phyloP scores from a whole-genome alignment of 1,139 yeast species.

The Meyerozyma elateridarum region DNA sequence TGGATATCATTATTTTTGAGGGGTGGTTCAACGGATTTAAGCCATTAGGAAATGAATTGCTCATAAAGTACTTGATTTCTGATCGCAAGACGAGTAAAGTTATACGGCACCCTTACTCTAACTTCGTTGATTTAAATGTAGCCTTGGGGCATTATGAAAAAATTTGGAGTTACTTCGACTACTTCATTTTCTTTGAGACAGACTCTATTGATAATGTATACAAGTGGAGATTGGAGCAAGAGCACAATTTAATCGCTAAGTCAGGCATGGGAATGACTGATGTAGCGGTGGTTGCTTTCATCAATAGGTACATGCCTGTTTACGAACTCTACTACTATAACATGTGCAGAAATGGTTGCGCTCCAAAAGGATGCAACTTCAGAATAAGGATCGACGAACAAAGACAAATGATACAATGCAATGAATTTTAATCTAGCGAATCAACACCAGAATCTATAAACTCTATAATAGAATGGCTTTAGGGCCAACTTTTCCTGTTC shows the following conservation, averaged over 20 bases:
- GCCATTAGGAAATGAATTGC: conserved; percentile 29
- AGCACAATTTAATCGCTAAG: conserved; percentile 51
- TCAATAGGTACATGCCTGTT: conserved; percentile 83
- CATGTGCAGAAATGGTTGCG: conserved; percentile 21
- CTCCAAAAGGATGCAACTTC: background rate
- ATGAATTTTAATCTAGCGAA: conserved; percentile 5
- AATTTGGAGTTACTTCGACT: conserved; percentile 57
- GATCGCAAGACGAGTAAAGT: conserved; percentile 17
- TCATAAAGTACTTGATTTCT: conserved; percentile 18
- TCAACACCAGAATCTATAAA: conserved; percentile 11
- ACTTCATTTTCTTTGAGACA: conserved; percentile 62
- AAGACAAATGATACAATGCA: conserved; percentile 1
- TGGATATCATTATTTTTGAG: conserved; percentile 72
- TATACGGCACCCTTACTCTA: conserved; percentile 21
- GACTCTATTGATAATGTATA: conserved; percentile 58
- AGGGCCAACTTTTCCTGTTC: conserved; percentile 11
- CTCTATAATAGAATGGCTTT: conserved; percentile 11
- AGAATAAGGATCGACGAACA: background rate
- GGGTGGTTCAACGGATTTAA: conserved; percentile 92
- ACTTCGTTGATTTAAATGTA: conserved; percentile 43
- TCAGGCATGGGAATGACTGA: conserved; percentile 80
- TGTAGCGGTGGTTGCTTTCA: conserved; percentile 57
- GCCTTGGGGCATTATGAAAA: conserved; percentile 44
- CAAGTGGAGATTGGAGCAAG: conserved; percentile 83
- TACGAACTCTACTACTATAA: conserved; percentile 63